Conservation (phyloP, 306 rosid species). For the Rosa lucieae region DNA sequence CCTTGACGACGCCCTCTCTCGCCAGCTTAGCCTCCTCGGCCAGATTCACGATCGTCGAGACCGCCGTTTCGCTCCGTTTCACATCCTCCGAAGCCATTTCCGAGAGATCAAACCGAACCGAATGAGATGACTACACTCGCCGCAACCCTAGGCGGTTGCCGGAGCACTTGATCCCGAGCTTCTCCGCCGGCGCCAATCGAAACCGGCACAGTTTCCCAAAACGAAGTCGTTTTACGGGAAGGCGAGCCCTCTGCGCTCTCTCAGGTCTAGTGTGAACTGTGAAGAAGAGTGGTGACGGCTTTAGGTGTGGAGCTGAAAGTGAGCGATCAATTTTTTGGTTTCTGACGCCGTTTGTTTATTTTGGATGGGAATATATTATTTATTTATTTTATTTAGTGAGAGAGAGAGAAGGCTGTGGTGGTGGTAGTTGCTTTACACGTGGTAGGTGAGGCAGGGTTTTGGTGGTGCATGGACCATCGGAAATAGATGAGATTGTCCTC, state of each 20-base stretch:
- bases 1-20: constrained; percentile 72
- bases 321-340: background rate
- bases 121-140: background rate
- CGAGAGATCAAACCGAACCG: background rate
- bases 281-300: constrained; percentile 19
- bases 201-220: background rate
- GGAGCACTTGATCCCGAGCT: constrained; percentile 6
- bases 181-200: constrained; percentile 23
- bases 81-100: constrained; percentile 97
- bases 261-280: constrained; percentile 1
- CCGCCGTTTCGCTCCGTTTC: constrained; percentile 74
- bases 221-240: constrained; percentile 18
- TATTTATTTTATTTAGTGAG: background rate
- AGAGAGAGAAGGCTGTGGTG: background rate
- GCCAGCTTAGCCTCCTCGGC: constrained; percentile 97
- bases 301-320: background rate
- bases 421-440: constrained; percentile 6
- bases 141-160: constrained; percentile 24
- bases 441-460: background rate
- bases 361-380: background rate
- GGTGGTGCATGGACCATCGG: background rate
- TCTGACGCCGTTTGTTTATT: constrained; percentile 21
- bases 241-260: background rate
- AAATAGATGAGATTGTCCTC: background rate
- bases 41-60: constrained; percentile 75